Percentiles rank a stretch among this genome's conserved stretches.
These are phyloP conservation scores for Simmondsia chinensis DNA, from an alignment of 148 eudicot species.

Conservation along the genomic window DNA sequence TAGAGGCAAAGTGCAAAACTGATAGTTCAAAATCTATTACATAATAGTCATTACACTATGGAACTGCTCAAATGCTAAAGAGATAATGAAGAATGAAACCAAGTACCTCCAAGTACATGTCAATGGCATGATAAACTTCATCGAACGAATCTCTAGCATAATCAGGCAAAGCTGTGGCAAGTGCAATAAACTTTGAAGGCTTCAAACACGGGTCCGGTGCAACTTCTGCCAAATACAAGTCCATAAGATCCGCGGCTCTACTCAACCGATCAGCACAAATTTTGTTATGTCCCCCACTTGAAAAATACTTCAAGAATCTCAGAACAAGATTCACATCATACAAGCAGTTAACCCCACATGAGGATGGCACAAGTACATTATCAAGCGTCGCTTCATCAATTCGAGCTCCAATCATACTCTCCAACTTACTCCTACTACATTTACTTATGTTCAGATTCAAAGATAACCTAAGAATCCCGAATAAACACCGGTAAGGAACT, in stretches of 20 bases:
- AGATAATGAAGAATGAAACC: too few relatives aligned
- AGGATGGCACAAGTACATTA: conserved; percentile 58
- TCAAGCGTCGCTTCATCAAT: conserved; percentile 67
- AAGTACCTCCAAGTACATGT: conserved; percentile 74
- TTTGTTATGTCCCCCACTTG: conserved; percentile 11
- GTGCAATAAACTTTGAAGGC: conserved; percentile 53
- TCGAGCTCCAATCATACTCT: conserved; percentile 48
- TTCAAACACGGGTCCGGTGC: conserved; percentile 71
- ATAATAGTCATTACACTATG: background rate
- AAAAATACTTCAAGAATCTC: conserved; percentile 44
- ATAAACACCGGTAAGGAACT: conserved; percentile 43
- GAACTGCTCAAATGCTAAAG: background rate
- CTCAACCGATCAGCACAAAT: conserved; percentile 18
- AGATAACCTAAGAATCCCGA: conserved; percentile 36
- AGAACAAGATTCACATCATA: conserved; percentile 73
- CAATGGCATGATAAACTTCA: conserved; percentile 54
- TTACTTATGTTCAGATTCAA: conserved; percentile 20
- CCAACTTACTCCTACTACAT: conserved; percentile 32
- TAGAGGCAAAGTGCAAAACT: too few relatives aligned
- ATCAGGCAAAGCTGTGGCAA: conserved; percentile 53
- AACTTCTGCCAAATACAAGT: conserved; percentile 63
- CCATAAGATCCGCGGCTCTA: conserved; percentile 50
- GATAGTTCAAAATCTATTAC: too few relatives aligned
- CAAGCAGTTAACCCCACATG: conserved; percentile 25
- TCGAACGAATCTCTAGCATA: conserved; percentile 59